phyloP scores from a whole-genome alignment of 495 filamentous ascomycete species.

The Melanomma pulvis-pyrius region DNA sequence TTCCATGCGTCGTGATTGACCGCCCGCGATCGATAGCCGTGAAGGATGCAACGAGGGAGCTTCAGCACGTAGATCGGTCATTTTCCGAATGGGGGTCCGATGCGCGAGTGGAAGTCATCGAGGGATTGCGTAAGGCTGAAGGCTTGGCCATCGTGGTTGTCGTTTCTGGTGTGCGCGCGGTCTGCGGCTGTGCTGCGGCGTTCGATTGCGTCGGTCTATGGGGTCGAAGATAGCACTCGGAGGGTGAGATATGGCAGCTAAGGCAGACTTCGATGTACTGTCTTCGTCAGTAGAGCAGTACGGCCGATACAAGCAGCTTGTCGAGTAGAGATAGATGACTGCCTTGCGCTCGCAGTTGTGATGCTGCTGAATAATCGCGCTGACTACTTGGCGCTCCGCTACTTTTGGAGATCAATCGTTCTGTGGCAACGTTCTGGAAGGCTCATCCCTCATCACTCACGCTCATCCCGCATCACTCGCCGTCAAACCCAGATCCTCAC shows the following conservation, averaged over 20 bases:
- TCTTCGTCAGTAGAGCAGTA: too few relatives aligned
- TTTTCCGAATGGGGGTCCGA: conserved; percentile 2
- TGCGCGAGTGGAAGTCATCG: neutral
- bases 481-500: too few relatives aligned
- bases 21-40: neutral
- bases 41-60: neutral
- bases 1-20: neutral
- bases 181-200: neutral
- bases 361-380: too few relatives aligned
- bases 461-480: too few relatives aligned
- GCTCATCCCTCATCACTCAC: too few relatives aligned
- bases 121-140: neutral
- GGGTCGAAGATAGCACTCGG: too few relatives aligned
- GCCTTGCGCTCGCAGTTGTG: too few relatives aligned
- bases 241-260: neutral
- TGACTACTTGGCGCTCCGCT: too few relatives aligned
- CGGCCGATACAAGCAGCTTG: too few relatives aligned
- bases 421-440: too few relatives aligned
- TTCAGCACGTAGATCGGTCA: neutral
- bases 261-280: neutral
- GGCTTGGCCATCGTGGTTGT: neutral
- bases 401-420: too few relatives aligned
- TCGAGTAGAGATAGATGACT: too few relatives aligned
- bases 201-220: neutral
- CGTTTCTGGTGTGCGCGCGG: neutral